These are phyloP conservation scores for Xylaria sp. DNA, from an alignment of 2,329 filamentous ascomycete species.

Conservation along the genomic window DNA sequence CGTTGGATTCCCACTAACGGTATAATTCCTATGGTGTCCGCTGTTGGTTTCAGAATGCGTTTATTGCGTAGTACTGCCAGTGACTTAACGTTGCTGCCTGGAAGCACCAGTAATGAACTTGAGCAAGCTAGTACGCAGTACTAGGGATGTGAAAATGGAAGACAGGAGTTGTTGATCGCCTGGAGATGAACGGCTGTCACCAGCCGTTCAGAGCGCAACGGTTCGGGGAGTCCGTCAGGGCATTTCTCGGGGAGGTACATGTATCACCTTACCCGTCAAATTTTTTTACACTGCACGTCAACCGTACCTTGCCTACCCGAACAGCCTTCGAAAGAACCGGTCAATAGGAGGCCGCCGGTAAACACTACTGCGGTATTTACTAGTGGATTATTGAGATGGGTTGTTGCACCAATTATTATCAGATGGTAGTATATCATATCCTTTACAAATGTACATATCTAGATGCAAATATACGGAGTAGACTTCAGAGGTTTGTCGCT, in stretches of 20 bases:
- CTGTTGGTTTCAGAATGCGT: too few species aligned
- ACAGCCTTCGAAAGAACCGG: neutral
- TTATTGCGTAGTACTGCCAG: too few species aligned
- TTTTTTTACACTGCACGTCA: slow-evolving; percentile 5
- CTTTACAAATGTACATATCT: too few species aligned
- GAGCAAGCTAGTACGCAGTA: neutral
- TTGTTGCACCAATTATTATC: too few species aligned
- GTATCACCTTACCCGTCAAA: neutral
- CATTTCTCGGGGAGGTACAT: neutral
- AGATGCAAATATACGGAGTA: too few species aligned
- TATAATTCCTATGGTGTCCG: neutral
- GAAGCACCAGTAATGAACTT: neutral
- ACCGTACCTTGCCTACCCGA: slow-evolving; percentile 1
- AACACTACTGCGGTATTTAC: neutral
- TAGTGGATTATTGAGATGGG: neutral
- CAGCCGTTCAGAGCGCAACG: neutral
- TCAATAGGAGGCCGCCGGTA: neutral
- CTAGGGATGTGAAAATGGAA: neutral
- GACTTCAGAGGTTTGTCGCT: too few species aligned
- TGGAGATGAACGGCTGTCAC: neutral
- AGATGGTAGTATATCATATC: too few species aligned
- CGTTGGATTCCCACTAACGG: neutral
- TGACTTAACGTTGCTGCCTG: neutral
- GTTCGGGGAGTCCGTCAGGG: neutral
- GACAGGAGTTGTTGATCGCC: neutral